A percentile compares a stretch with the other conserved stretches of the same genome.
Evolutionary conservation across 345 rosid species (phyloP).

Genomic region (Jatropha curcas): DNA sequence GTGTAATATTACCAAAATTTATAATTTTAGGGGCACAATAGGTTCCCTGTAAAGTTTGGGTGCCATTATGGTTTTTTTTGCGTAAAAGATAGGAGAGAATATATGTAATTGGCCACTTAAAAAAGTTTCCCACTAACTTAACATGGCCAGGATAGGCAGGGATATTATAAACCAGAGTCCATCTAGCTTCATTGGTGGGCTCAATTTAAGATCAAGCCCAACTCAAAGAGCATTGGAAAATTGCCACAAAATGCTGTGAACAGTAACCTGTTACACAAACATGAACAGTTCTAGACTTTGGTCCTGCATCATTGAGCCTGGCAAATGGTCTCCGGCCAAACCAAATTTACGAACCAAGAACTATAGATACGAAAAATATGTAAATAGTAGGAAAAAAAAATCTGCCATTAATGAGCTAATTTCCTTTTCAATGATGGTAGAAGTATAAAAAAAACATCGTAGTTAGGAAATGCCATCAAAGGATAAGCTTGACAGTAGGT

Average conservation of each 20-base stretch:
- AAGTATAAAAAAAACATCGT: background rate
- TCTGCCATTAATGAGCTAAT: background rate
- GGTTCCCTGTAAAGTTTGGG: no score
- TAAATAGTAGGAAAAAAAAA: no score
- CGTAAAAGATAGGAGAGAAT: no score
- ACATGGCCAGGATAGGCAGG: background rate
- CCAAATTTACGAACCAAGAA: background rate
- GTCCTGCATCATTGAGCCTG: no score
- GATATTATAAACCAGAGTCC: background rate
- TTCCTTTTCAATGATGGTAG: background rate
- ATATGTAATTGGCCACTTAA: no score
- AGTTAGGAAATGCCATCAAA: background rate
- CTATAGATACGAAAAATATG: background rate
- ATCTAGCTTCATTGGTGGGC: background rate
- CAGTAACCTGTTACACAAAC: no score
- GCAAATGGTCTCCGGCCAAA: background rate
- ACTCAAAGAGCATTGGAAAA: background rate
- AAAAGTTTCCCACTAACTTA: no score
- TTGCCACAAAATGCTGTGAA: no score
- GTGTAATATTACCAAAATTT: no score
- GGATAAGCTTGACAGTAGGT: background rate
- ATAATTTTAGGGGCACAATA: no score
- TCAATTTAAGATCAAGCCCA: background rate
- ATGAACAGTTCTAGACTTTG: no score
- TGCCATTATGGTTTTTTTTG: no score